Conservation (phyloP, 1,139 yeast genomes). For the Candida tropicalis region DNA sequence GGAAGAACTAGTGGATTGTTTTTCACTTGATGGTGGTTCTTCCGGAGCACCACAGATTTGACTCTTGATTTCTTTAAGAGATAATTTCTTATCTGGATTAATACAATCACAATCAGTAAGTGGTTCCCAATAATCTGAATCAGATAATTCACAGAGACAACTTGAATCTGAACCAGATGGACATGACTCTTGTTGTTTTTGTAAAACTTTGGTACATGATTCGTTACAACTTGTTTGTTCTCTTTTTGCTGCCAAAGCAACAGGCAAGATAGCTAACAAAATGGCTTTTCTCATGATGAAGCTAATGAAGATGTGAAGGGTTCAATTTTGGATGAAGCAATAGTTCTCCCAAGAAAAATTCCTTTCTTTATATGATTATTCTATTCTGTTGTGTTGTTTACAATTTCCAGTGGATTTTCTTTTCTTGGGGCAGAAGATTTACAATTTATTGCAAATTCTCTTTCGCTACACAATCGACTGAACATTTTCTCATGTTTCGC, state of each 20-base stretch:
- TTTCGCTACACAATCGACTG: not conserved
- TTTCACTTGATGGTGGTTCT: not conserved
- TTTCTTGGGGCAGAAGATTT: not conserved
- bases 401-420: not conserved
- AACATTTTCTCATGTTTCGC: not conserved
- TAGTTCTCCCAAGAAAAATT: not conserved
- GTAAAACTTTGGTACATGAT: constrained; percentile 2
- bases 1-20: not conserved
- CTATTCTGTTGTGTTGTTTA: not conserved
- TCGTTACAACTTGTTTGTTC: constrained; percentile 6
- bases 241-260: constrained; percentile 5
- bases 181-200: constrained; percentile 6
- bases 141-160: constrained; percentile 4
- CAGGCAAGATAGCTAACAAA: constrained; percentile 2
- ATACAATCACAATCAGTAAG: constrained; percentile 8
- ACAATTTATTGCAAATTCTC: constrained; percentile 2
- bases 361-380: not conserved
- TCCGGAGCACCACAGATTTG: constrained; percentile 4
- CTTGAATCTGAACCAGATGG: constrained; percentile 7
- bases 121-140: constrained; percentile 6
- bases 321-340: too few relatives aligned
- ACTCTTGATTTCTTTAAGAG: not conserved
- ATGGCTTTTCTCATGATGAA: not conserved
- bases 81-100: constrained; percentile 3
- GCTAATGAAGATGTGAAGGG: too few relatives aligned